phyloP scores from a whole-genome alignment of 169 alveolate genomes.

The Ichthyophthirius multifiliis region DNA sequence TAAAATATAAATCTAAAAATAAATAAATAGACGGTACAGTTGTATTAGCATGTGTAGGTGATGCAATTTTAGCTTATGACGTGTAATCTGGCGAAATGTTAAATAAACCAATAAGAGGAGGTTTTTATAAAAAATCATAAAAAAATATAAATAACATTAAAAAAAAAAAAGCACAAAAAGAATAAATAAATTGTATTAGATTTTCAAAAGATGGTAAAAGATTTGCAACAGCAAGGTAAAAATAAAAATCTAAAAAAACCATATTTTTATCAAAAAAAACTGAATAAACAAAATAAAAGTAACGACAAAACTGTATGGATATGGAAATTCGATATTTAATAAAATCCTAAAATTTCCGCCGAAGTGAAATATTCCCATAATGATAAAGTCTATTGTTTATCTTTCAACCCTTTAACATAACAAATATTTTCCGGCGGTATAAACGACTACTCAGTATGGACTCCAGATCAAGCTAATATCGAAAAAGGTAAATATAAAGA shows the following conservation, averaged over 20 bases:
- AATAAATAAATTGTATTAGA: constrained; percentile 79
- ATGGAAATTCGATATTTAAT: constrained; percentile 36
- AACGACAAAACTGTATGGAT: constrained; percentile 40
- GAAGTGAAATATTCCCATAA: constrained; percentile 39
- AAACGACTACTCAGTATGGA: constrained; percentile 83
- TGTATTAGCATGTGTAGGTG: constrained; percentile 59
- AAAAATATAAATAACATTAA: neutral
- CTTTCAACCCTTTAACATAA: constrained; percentile 71
- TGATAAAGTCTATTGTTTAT: constrained; percentile 72
- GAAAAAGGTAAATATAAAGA: constrained; percentile 56
- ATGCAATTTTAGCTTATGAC: constrained; percentile 52
- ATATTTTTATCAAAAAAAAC: constrained; percentile 70
- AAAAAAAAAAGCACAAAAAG: constrained; percentile 58
- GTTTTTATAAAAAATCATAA: neutral
- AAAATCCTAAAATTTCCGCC: constrained; percentile 30
- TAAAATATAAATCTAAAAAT: neutral
- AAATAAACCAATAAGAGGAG: constrained; percentile 45
- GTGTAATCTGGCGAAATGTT: constrained; percentile 44
- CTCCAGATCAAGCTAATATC: constrained; percentile 67
- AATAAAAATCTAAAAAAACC: constrained; percentile 76
- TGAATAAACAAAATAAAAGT: constrained; percentile 60
- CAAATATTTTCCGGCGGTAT: constrained; percentile 71
- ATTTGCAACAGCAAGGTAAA: constrained; percentile 87
- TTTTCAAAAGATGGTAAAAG: constrained; percentile 84
- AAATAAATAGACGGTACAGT: constrained; percentile 39